A percentile compares a stretch with the other conserved stretches of the same genome.
Evolutionary conservation across 2,329 filamentous ascomycete species (phyloP).

Genomic region (Chaetomium strumarium): DNA sequence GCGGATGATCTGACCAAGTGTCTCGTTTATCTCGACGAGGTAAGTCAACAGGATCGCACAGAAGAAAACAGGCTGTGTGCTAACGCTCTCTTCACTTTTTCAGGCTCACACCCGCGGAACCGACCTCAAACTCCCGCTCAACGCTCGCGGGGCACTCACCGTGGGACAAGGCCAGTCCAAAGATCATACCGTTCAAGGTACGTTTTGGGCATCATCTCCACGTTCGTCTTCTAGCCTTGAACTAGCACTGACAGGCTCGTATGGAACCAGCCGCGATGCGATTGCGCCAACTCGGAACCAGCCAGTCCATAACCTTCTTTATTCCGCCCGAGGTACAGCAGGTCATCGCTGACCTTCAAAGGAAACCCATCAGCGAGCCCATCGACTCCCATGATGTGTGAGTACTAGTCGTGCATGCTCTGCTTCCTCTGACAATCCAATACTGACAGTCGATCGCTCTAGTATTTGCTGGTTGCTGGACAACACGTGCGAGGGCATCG

Average conservation of each 20-base stretch:
- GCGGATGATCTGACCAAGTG: constrained; percentile 46
- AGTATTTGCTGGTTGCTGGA: constrained; percentile 55
- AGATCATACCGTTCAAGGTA: constrained; percentile 56
- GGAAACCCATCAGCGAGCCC: constrained; percentile 23
- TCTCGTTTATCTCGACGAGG: constrained; percentile 51
- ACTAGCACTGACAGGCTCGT: no score
- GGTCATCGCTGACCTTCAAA: constrained; percentile 47
- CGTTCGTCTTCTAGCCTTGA: no score
- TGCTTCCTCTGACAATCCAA: neutral
- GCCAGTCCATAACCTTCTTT: constrained; percentile 51
- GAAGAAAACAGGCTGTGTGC: no score
- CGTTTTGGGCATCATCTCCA: no score
- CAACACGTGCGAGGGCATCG: constrained; percentile 55
- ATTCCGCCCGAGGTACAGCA: constrained; percentile 56
- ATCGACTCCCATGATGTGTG: constrained; percentile 45
- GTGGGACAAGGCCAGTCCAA: constrained; percentile 53
- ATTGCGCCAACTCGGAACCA: constrained; percentile 50
- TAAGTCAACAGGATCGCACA: no score
- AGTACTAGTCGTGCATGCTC: neutral
- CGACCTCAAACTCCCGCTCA: constrained; percentile 49
- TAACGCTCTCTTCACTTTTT: no score
- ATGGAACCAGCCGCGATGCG: constrained; percentile 51
- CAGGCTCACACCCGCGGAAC: constrained; percentile 54
- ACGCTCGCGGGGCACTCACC: constrained; percentile 48
- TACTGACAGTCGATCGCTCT: constrained; percentile 4